Evolutionary conservation across 2,329 filamentous ascomycete species (phyloP), one percentile per base, ranked within the genome.

Genomic region (Sporothrix protearum): DNA sequence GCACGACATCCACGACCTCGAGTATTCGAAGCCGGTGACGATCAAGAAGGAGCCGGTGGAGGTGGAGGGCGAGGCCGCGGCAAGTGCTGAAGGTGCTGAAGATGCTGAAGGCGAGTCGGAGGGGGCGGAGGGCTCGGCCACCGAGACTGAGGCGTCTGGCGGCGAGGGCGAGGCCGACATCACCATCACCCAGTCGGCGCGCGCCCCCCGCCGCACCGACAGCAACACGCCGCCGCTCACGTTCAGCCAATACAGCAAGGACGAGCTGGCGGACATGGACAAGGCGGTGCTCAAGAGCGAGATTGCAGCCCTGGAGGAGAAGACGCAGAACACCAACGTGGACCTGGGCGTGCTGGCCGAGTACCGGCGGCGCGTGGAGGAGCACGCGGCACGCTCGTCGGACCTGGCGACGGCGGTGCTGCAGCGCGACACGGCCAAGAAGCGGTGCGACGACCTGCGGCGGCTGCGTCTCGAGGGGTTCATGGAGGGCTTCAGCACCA

Each of bases 401-500:
- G 96, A 98, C 79, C 87, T 99, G 22, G 90, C 92, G 69, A 86
- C 87, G 68, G 93, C 95, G 2, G 88, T 99, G 6, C 81, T 85
- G 19, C 86, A 90, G 74, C 92, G 96, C 70, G 96, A 99, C 79
- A 83, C 88, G 0, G 94, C 93, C 75, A 99, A 98, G 86, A 92
- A 93, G 79, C 91, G 94, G 9, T 94, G 94, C 76, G 95, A 98
- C 77, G 94, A 97, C 75, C 89, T 99, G 69, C 92, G 96, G 14
- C 92, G 93, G 16, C 85, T 97, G 67, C 92, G 96, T 39, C 85
- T 98, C 8, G 95, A 97, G 77, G 95, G 96, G 47, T 99, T 99
- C 86, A 98, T 98, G 94, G 93, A 96, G 79, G 96, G 96, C 51
- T 98, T 99, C 83, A 91, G 91, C 77, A 91, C 89, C 74, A 99